Percentiles rank a stretch among this genome's conserved stretches.
These are phyloP conservation scores for Zygosaccharomyces rouxii DNA, from an alignment of 805 yeast genomes.

Conservation along the genomic window DNA sequence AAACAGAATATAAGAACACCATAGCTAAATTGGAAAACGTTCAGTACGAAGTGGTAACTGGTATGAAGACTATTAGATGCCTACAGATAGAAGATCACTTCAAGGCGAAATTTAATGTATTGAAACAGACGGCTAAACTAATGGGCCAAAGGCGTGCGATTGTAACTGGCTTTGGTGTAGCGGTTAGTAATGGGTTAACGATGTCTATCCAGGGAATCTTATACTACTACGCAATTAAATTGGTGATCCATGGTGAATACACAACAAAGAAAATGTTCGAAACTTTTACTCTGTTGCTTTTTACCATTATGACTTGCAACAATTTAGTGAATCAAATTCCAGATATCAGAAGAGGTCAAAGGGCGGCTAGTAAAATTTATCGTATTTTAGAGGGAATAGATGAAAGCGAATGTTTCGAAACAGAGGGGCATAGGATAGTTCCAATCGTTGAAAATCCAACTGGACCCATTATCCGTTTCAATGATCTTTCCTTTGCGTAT, in stretches of 20 bases:
- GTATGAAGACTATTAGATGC: slow-evolving; percentile 60
- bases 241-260: slow-evolving; percentile 60
- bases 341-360: slow-evolving; percentile 70
- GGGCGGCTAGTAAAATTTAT: slow-evolving; percentile 58
- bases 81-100: slow-evolving; percentile 53
- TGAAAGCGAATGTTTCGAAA: slow-evolving; percentile 7
- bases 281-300: slow-evolving; percentile 66
- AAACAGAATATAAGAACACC: slow-evolving; percentile 53
- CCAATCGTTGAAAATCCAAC: background rate
- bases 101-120: slow-evolving; percentile 31
- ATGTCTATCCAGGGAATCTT: slow-evolving; percentile 65
- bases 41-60: slow-evolving; percentile 48
- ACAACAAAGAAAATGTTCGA: slow-evolving; percentile 54
- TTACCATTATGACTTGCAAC: slow-evolving; percentile 64
- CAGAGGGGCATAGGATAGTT: slow-evolving; percentile 3
- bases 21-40: slow-evolving; percentile 53
- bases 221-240: slow-evolving; percentile 71
- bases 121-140: slow-evolving; percentile 33
- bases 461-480: slow-evolving; percentile 37
- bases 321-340: slow-evolving; percentile 65
- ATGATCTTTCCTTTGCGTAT: slow-evolving; percentile 48
- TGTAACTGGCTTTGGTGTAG: slow-evolving; percentile 62
- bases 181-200: slow-evolving; percentile 50
- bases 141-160: slow-evolving; percentile 52
- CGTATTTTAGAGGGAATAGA: slow-evolving; percentile 32